These are phyloP conservation scores for Collariella sp. DNA, from an alignment of 495 filamentous ascomycete species.

Conservation along the genomic window DNA sequence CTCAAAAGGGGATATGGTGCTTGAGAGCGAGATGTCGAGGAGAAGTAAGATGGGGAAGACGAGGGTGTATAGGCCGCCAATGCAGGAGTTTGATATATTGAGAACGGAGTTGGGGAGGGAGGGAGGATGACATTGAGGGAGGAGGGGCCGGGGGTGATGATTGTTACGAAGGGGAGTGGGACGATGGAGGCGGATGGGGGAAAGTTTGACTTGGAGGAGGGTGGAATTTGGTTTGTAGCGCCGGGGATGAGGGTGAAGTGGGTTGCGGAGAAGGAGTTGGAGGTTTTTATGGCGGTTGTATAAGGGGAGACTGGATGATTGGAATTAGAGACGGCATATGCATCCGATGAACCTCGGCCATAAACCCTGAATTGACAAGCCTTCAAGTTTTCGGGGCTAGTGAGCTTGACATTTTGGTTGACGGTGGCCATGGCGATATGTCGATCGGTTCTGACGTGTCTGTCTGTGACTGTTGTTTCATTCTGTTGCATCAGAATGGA, in stretches of 20 bases:
- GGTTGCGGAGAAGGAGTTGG: constrained; percentile 41
- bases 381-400: too few relatives aligned
- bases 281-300: constrained; percentile 44
- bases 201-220: constrained; percentile 49
- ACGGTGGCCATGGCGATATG: too few relatives aligned
- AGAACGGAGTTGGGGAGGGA: constrained; percentile 49
- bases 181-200: constrained; percentile 48
- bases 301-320: not conserved
- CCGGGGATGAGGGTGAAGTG: constrained; percentile 47
- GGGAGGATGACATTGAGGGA: constrained; percentile 50
- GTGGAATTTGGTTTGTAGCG: constrained; percentile 62
- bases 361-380: too few relatives aligned
- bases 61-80: constrained; percentile 53
- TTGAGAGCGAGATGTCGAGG: constrained; percentile 41
- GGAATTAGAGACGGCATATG: too few relatives aligned
- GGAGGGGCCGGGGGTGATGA: constrained; percentile 56
- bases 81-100: constrained; percentile 66
- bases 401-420: too few relatives aligned
- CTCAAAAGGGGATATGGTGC: constrained; percentile 41
- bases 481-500: too few relatives aligned
- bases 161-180: constrained; percentile 55
- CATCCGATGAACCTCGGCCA: too few relatives aligned
- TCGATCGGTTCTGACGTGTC: too few relatives aligned
- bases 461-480: too few relatives aligned
- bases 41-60: constrained; percentile 52